Percentiles rank a stretch among this genome's conserved stretches.
These are phyloP conservation scores for Pythium aquatile DNA, from an alignment of 352 stramenopile species.

Conservation along the genomic window DNA sequence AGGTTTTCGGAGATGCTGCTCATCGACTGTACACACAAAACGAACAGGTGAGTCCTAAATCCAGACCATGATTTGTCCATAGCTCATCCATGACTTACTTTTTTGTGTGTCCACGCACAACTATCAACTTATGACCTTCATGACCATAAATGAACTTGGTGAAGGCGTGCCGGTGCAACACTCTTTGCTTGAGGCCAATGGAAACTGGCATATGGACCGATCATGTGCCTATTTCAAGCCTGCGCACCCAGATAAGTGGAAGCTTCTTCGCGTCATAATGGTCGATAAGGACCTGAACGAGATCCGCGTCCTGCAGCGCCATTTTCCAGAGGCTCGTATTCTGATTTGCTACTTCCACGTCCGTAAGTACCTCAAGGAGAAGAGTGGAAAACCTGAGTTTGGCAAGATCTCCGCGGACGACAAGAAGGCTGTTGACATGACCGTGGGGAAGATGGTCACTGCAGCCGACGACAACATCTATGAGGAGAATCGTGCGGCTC, in stretches of 20 bases:
- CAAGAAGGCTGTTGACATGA: neutral
- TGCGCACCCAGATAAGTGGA: slow-evolving; percentile 2
- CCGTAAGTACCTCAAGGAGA: slow-evolving; percentile 12
- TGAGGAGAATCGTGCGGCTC: neutral
- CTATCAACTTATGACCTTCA: slow-evolving; percentile 28
- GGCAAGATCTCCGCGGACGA: neutral
- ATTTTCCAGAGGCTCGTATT: slow-evolving; percentile 14
- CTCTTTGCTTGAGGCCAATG: slow-evolving; percentile 19
- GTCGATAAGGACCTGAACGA: slow-evolving; percentile 30
- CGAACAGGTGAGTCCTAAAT: too few species aligned
- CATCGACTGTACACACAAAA: too few species aligned
- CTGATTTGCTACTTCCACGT: slow-evolving; percentile 29
- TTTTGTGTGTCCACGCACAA: slow-evolving; percentile 21
- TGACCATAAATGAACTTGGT: slow-evolving; percentile 24
- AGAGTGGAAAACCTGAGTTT: neutral
- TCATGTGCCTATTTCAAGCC: slow-evolving; percentile 22
- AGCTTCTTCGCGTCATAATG: slow-evolving; percentile 21
- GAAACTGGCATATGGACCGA: slow-evolving; percentile 25
- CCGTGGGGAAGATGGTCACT: slow-evolving; percentile 8
- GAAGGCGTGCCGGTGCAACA: slow-evolving; percentile 15
- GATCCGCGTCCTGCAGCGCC: slow-evolving; percentile 11
- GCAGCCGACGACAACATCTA: slow-evolving; percentile 9
- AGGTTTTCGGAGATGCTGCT: slow-evolving; percentile 21
- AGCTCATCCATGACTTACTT: too few species aligned
- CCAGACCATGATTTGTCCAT: too few species aligned